Evolutionary conservation across 495 filamentous ascomycete genomes (phyloP).

Genomic region (Pseudoneurospora amorphoporcata): DNA sequence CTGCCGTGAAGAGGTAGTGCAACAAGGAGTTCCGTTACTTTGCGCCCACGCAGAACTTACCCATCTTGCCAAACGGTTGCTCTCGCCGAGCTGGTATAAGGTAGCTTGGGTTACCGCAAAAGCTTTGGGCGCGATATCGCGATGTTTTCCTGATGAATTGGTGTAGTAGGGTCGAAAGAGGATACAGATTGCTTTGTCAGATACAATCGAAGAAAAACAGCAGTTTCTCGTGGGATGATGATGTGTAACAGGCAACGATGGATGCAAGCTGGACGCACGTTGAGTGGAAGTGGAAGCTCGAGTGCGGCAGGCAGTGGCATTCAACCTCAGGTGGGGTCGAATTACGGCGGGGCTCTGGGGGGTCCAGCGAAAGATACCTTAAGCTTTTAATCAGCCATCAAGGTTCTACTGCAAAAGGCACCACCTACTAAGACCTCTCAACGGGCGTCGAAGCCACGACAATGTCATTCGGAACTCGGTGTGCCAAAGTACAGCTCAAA

Average conservation of each 20-base stretch:
- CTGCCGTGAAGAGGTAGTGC: neutral
- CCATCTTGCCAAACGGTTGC: neutral
- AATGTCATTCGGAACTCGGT: neutral
- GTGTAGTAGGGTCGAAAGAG: neutral
- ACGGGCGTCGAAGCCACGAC: neutral
- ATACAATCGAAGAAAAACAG: neutral
- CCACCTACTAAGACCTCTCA: neutral
- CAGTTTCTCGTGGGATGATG: neutral
- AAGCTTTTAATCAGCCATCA: neutral
- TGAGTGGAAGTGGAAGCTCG: neutral
- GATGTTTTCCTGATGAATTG: neutral
- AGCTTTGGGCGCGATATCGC: neutral
- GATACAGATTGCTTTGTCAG: neutral
- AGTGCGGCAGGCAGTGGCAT: neutral
- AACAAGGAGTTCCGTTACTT: neutral
- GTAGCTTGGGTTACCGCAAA: neutral
- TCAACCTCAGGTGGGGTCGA: neutral
- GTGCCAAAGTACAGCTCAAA: neutral
- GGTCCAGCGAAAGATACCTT: neutral
- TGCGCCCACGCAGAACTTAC: neutral
- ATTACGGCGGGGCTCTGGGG: neutral
- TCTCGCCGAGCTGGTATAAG: neutral
- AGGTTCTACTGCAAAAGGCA: neutral
- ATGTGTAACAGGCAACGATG: neutral
- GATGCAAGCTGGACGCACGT: neutral